Evolutionary conservation across 306 rosid genomes (phyloP).

Genomic region (Rosa multiflora): DNA sequence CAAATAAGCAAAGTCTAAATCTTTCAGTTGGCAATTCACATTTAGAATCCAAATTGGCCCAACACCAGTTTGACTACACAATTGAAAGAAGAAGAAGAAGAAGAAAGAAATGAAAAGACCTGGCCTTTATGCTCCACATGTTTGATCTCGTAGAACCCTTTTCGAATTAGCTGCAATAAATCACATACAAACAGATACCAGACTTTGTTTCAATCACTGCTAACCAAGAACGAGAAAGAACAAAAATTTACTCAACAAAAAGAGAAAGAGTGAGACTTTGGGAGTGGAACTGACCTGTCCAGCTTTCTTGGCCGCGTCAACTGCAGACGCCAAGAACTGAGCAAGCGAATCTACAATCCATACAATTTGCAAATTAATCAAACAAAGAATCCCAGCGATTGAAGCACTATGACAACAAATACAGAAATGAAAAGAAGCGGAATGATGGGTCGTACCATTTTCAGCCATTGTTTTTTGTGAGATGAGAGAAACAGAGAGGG

Average conservation of each 20-base stretch:
- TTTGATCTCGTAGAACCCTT: slow-evolving; percentile 74
- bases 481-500: background rate
- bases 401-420: background rate
- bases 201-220: background rate
- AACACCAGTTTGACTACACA: slow-evolving; percentile 1
- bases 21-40: background rate
- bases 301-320: slow-evolving; percentile 79
- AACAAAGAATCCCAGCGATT: background rate
- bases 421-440: background rate
- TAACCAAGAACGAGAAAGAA: background rate
- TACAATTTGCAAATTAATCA: background rate
- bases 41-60: background rate
- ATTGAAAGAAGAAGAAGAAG: no score
- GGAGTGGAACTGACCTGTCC: slow-evolving; percentile 55
- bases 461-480: slow-evolving; percentile 42
- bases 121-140: slow-evolving; percentile 83
- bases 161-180: slow-evolving; percentile 60
- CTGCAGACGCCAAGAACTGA: slow-evolving; percentile 66
- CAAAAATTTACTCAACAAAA: background rate
- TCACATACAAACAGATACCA: background rate
- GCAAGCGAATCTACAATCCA: slow-evolving; percentile 50
- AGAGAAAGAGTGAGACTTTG: background rate
- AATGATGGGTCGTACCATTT: slow-evolving; percentile 32
- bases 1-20: background rate
- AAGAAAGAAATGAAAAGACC: slow-evolving; percentile 36